phyloP scores from a whole-genome alignment of 805 yeast species.

The Saturnispora galanensis region DNA sequence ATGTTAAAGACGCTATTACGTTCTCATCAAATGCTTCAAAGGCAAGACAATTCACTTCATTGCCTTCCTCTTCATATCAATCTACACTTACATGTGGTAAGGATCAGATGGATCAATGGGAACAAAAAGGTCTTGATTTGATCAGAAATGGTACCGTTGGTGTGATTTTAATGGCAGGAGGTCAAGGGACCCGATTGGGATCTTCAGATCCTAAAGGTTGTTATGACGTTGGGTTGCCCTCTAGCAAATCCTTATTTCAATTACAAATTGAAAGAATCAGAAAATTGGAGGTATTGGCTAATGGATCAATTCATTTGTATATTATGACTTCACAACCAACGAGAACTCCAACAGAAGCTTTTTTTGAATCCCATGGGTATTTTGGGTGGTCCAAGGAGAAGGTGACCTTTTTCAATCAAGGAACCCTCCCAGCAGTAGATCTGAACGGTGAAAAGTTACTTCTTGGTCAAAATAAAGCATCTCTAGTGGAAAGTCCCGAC shows the following conservation, averaged over 20 bases:
- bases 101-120: conserved; percentile 24
- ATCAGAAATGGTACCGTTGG: conserved; percentile 70
- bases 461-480: conserved; percentile 37
- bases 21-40: conserved; percentile 21
- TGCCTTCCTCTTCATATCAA: conserved; percentile 46
- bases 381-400: conserved; percentile 62
- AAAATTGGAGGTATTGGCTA: conserved; percentile 51
- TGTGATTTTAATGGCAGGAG: conserved; percentile 92
- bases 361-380: conserved; percentile 48
- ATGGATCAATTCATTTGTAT: conserved; percentile 59
- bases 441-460: conserved; percentile 61
- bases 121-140: conserved; percentile 50
- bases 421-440: conserved; percentile 84
- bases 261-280: conserved; percentile 82
- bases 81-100: conserved; percentile 32
- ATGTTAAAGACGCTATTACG: conserved; percentile 38
- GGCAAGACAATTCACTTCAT: conserved; percentile 31
- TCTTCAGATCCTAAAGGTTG: conserved; percentile 91
- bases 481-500: conserved; percentile 82
- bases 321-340: conserved; percentile 95
- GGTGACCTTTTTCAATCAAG: conserved; percentile 83
- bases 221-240: conserved; percentile 77
- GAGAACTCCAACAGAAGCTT: conserved; percentile 59
- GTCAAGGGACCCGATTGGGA: conserved; percentile 95
- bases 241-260: conserved; percentile 76